Percentiles rank a stretch among this genome's conserved stretches.
Evolutionary conservation across 345 rosid genomes (phyloP).

Genomic region (Angophora floribunda): DNA sequence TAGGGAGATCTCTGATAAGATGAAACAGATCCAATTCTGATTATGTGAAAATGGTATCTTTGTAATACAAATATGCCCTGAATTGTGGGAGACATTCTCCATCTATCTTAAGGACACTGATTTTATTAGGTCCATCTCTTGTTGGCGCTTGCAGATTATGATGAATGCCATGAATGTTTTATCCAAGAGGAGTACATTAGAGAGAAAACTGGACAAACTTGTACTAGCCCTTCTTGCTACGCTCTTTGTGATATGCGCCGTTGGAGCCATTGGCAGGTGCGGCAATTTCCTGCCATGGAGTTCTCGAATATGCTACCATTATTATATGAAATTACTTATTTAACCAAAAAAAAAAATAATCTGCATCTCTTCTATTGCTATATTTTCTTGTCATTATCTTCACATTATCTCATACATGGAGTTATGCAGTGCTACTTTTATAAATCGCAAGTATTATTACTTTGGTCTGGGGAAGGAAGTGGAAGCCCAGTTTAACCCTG

Average conservation of each 20-base stretch:
- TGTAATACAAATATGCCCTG: neutral
- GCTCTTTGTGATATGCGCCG: constrained; percentile 79
- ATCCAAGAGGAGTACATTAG: constrained; percentile 95
- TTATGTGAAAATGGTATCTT: neutral
- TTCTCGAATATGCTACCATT: neutral
- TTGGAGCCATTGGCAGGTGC: constrained; percentile 91
- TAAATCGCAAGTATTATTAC: constrained; percentile 56
- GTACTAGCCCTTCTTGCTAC: constrained; percentile 76
- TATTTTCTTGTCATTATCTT: neutral
- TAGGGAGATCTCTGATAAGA: neutral
- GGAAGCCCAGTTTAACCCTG: constrained; percentile 60
- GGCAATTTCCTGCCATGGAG: neutral
- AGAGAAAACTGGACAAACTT: constrained; percentile 98
- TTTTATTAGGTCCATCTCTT: neutral
- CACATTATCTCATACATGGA: constrained; percentile 7
- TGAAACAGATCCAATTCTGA: neutral
- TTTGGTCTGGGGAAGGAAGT: constrained; percentile 41
- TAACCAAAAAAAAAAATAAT: neutral
- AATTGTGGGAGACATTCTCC: neutral
- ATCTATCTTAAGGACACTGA: neutral
- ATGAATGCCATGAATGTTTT: constrained; percentile 99
- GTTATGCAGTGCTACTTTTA: constrained; percentile 77
- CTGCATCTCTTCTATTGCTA: neutral
- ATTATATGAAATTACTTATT: neutral
- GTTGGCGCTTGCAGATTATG: constrained; percentile 58